Evolutionary conservation across 2,329 filamentous ascomycete species (phyloP), one percentile per base, ranked within the genome.

Genomic region (Penicillium hesseltinei): DNA sequence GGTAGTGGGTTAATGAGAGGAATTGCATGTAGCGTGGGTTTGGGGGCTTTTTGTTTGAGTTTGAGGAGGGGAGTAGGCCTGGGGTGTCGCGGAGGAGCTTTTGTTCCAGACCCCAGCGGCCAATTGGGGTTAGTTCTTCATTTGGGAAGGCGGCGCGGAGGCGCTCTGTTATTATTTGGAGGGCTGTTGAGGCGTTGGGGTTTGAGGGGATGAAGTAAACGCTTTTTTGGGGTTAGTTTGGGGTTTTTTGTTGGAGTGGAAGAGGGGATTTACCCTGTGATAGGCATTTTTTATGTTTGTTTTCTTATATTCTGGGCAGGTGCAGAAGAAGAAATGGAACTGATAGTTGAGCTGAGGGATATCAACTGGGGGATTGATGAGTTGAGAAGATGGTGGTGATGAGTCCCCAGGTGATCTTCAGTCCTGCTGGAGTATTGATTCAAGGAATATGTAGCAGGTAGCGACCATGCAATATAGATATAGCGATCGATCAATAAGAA

Each of bases 51-150:
- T 71, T 66, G 27, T 68, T 68, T 23, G 64, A 59, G 36, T 64
- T 66, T 5, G 68, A 62, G n/a, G 72, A 71, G 15, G 75, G 71
- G 9, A 78, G 62, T 40, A 74, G 71, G 8, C 73, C 75, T 7
- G 74, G 75, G 0, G 76, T 78, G 54, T 78, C 76, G 48, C 74
- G 70, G 67, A 78, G 72, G 9, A 78, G 65, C 53, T 75, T 77
- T 58, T 78, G 75, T 42, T 77, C 74, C 27, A 78, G 65, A 5
- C 62, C 66, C 75, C 75, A 78, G 57, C 73, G 71, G 52, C 73
- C 73, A 43, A 73, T 58, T 46, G 71, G 69, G 15, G 69, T 62
- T 21, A 71, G 69, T 40, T 73, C 64, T 59, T 72, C 69, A 56
- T 78, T 70, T 51, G 68, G 61, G 38, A 73, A 73, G 42, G 67